Evolutionary conservation across 257 asterid genomes (phyloP).

Genomic region (Solanum peruvianum): DNA sequence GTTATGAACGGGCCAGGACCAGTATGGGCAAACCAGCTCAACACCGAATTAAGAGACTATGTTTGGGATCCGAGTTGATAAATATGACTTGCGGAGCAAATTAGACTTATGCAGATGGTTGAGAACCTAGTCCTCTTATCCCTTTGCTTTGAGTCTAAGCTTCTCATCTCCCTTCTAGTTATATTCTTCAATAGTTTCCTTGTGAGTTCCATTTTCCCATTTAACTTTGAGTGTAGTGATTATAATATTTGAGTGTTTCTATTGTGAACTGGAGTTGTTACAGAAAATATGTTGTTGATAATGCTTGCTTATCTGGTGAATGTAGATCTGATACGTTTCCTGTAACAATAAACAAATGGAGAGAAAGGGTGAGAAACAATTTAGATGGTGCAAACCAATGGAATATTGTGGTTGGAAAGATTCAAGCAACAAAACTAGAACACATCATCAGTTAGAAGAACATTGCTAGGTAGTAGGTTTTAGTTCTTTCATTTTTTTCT

Average conservation of each 20-base stretch:
- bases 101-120: not conserved
- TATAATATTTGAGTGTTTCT: not conserved
- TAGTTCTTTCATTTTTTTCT: not conserved
- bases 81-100: not conserved
- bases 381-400: not conserved
- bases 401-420: not conserved
- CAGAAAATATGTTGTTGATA: not conserved
- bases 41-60: not conserved
- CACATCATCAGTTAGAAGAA: not conserved
- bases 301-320: not conserved
- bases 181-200: not conserved
- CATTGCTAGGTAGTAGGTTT: not conserved
- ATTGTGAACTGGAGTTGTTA: not conserved
- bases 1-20: not conserved
- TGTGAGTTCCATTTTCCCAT: not conserved
- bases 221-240: not conserved
- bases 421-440: not conserved
- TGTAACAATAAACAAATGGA: not conserved
- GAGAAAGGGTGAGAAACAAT: not conserved
- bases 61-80: not conserved
- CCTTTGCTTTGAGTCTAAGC: not conserved
- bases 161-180: not conserved
- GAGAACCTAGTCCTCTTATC: not conserved
- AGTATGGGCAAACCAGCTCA: not conserved
- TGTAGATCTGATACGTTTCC: not conserved